Evolutionary conservation across 2,329 filamentous ascomycete species (phyloP).

Genomic region (Stagonosporopsis tanaceti): DNA sequence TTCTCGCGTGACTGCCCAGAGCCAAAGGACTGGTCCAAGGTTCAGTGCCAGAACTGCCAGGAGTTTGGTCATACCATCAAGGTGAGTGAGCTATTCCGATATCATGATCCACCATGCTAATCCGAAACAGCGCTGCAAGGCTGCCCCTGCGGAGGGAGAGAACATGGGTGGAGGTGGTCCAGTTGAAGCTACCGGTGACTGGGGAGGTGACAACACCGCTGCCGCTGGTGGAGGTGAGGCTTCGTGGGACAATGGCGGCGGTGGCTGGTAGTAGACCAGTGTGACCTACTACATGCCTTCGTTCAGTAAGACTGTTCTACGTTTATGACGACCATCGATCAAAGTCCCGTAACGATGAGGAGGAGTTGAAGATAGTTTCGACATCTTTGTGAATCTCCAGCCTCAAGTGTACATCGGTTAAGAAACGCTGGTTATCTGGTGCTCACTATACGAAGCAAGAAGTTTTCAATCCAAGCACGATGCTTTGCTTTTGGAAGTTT

Average conservation of each 20-base stretch:
- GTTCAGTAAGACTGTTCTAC: neutral
- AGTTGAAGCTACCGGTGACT: constrained; percentile 23
- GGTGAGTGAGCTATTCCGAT: constrained; percentile 20
- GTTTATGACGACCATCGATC: neutral
- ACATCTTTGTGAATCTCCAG: neutral
- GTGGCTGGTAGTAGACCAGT: constrained; percentile 8
- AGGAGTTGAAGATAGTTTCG: neutral
- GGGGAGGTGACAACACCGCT: constrained; percentile 19
- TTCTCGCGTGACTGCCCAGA: constrained; percentile 65
- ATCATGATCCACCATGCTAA: constrained; percentile 13
- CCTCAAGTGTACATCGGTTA: no score
- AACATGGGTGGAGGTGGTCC: constrained; percentile 25
- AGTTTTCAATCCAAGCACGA: neutral
- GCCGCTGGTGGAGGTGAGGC: constrained; percentile 27
- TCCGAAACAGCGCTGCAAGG: constrained; percentile 43
- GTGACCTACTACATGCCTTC: neutral
- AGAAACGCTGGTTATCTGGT: neutral
- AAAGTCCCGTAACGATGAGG: neutral
- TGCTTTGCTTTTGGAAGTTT: no score
- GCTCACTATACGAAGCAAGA: neutral
- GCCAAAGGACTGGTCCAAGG: constrained; percentile 61
- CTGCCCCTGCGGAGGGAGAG: constrained; percentile 30
- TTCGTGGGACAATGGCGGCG: constrained; percentile 27
- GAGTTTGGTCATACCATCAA: constrained; percentile 49
- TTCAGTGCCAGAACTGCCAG: constrained; percentile 59